Evolutionary conservation across 2,329 filamentous ascomycete species (phyloP).

Genomic region (Monilinia fructigena): DNA sequence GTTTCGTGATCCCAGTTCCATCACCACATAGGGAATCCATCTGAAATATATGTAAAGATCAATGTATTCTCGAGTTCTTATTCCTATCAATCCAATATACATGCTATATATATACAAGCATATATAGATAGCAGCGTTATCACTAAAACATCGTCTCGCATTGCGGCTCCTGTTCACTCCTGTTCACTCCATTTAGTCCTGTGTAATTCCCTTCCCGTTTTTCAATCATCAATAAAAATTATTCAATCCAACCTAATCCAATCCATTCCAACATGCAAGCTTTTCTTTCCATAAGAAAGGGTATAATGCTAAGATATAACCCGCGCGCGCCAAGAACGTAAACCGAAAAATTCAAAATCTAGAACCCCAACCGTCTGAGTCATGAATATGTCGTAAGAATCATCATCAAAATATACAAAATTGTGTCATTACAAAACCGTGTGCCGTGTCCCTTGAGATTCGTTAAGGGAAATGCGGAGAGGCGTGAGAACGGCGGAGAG

Average conservation of each 20-base stretch:
- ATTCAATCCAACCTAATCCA: neutral
- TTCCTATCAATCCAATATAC: neutral
- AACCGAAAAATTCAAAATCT: conserved; percentile 1
- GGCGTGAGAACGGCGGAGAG: neutral
- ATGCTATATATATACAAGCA: conserved; percentile 14
- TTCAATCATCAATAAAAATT: conserved; percentile 7
- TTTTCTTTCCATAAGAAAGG: conserved; percentile 23
- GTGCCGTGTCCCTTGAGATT: neutral
- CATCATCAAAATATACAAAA: conserved; percentile 7
- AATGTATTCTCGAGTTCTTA: no score
- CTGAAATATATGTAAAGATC: no score
- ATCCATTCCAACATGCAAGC: conserved; percentile 8
- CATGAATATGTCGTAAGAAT: conserved; percentile 12
- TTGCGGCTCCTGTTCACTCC: neutral
- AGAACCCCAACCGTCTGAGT: neutral
- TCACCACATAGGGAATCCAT: no score
- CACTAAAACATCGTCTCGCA: neutral
- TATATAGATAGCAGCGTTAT: neutral
- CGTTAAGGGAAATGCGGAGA: neutral
- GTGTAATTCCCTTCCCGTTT: neutral
- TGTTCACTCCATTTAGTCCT: neutral
- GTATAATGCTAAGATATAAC: conserved; percentile 22
- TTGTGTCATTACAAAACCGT: neutral
- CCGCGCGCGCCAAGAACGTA: neutral
- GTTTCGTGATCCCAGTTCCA: no score